Conservation (phyloP, 2,329 filamentous ascomycete genomes). For the Colletotrichum agaves region DNA sequence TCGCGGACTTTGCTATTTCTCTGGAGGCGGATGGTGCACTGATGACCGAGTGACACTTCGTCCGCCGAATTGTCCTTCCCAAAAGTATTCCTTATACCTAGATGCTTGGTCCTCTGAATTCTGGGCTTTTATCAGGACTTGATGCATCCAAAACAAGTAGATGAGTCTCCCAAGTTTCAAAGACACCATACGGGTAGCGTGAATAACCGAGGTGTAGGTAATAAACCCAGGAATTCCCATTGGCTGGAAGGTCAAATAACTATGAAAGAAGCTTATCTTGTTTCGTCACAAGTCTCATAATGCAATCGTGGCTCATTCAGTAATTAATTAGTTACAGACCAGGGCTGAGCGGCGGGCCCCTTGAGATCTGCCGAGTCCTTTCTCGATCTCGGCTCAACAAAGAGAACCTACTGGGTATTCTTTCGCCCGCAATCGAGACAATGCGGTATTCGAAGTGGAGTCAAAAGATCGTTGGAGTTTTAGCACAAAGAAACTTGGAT, state of each 20-base stretch:
- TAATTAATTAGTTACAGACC: neutral
- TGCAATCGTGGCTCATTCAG: neutral
- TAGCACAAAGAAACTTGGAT: neutral
- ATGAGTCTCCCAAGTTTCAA: neutral
- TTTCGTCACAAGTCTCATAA: constrained; percentile 5
- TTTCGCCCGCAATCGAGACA: neutral
- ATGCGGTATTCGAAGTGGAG: neutral
- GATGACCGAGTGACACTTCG: neutral
- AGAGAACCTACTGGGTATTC: neutral
- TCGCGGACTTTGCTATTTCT: neutral
- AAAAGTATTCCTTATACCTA: neutral
- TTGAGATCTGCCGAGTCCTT: neutral
- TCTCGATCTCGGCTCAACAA: neutral
- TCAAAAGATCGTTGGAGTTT: neutral
- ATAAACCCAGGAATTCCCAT: neutral
- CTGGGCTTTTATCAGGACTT: neutral
- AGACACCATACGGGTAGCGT: neutral
- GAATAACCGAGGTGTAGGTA: neutral
- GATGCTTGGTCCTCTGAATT: neutral
- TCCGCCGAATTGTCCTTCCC: neutral
- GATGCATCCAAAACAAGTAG: neutral
- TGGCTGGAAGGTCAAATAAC: neutral
- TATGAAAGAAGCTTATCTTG: neutral
- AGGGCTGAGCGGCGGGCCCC: neutral
- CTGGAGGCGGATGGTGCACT: neutral